Conservation (phyloP, 225 moss, liverwort and hornwort species). For the Polytrichum commune region DNA sequence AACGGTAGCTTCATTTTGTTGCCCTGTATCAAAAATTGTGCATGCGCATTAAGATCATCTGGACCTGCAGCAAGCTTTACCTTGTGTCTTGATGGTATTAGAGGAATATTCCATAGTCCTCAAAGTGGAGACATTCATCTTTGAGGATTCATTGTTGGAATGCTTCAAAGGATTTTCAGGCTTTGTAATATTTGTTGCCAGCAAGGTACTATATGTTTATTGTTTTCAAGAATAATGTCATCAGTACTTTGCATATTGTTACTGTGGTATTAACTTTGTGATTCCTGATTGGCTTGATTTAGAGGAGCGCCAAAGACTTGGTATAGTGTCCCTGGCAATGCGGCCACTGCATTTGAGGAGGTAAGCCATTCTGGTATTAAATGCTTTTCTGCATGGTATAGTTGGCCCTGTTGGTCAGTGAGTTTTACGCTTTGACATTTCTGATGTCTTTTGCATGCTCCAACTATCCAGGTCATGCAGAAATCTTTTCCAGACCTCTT, state of each 20-base stretch:
- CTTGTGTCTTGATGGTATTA: no score
- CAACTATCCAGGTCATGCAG: conserved; percentile 71
- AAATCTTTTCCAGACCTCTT: conserved; percentile 88
- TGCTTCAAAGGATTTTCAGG: no score
- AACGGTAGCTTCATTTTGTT: no score
- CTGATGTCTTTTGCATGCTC: background rate
- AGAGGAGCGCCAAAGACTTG: conserved; percentile 96
- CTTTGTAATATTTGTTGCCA: no score
- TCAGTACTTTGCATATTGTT: background rate
- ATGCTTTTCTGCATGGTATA: background rate
- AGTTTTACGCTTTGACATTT: background rate
- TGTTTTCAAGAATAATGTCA: no score
- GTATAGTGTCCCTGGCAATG: conserved; percentile 94
- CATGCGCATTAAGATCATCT: no score
- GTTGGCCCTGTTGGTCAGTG: background rate
- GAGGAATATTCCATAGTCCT: no score
- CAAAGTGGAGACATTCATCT: no score
- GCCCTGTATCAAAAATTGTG: no score
- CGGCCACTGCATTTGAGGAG: conserved; percentile 86
- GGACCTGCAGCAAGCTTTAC: no score
- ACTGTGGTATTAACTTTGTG: background rate
- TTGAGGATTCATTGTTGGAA: no score
- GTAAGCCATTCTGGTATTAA: conserved; percentile 24
- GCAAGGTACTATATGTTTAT: no score
- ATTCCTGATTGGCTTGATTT: conserved; percentile 13